Conservation (phyloP, 192 early-diverging fungal genomes). For the Gonapodya sp. region DNA sequence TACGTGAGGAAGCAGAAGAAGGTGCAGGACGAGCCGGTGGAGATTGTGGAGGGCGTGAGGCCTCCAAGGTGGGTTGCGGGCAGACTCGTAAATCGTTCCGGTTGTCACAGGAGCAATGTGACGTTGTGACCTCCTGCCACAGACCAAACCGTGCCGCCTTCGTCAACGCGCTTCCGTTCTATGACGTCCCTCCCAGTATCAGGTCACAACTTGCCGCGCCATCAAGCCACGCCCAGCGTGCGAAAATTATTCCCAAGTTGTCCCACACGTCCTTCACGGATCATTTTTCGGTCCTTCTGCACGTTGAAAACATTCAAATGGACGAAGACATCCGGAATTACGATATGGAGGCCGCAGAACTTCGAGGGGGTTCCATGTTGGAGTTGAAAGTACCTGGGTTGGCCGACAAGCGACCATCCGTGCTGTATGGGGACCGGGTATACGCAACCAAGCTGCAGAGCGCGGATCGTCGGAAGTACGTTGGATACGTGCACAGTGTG, state of each 20-base stretch:
- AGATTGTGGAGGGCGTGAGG: background rate
- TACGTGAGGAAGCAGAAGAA: constrained; percentile 1
- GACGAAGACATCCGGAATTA: background rate
- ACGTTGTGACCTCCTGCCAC: background rate
- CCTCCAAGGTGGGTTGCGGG: background rate
- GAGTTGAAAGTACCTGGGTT: background rate
- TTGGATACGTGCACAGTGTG: background rate
- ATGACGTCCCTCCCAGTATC: background rate
- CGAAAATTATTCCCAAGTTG: background rate
- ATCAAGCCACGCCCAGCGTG: background rate
- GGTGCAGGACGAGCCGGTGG: background rate
- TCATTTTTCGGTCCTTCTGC: background rate
- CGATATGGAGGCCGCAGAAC: background rate
- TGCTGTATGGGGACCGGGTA: background rate
- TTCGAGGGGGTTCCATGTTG: background rate
- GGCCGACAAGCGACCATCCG: background rate
- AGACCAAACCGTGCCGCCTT: background rate
- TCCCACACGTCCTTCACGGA: background rate
- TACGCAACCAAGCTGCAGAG: background rate
- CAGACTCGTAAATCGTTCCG: background rate
- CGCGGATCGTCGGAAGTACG: background rate
- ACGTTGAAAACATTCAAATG: background rate
- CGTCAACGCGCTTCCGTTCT: background rate
- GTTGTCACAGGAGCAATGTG: too few relatives aligned
- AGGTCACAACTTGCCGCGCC: background rate